phyloP scores from a whole-genome alignment of 169 alveolate genomes.

The Cryptosporidium bovis region DNA sequence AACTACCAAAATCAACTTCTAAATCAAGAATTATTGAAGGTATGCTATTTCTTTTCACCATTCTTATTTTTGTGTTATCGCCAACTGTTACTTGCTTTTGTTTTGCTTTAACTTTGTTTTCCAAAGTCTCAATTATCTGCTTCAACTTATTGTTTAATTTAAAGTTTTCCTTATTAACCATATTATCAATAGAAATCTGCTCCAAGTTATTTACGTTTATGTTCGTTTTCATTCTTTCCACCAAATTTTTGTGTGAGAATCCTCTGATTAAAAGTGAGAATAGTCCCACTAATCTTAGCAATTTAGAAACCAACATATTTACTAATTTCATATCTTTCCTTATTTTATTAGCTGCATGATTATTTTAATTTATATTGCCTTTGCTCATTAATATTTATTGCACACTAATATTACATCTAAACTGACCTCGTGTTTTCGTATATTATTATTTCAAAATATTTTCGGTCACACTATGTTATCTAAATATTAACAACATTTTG shows the following conservation, averaged over 20 bases:
- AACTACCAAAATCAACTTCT: constrained; percentile 51
- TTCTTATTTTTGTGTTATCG: constrained; percentile 3
- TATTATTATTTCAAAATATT: too few species aligned
- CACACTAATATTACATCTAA: too few species aligned
- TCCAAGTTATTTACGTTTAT: not conserved
- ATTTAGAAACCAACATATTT: not conserved
- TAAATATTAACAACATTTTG: too few species aligned
- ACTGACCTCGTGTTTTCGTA: too few species aligned
- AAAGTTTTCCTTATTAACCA: not conserved
- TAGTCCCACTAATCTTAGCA: not conserved
- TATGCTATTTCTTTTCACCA: not conserved
- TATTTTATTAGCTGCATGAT: too few species aligned
- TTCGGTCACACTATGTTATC: too few species aligned
- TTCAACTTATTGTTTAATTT: not conserved
- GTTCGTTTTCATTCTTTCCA: not conserved
- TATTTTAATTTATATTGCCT: too few species aligned
- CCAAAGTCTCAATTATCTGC: not conserved
- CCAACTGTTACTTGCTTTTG: not conserved
- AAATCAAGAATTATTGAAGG: not conserved
- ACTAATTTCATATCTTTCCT: not conserved
- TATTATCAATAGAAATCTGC: not conserved
- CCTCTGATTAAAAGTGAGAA: not conserved
- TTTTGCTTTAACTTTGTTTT: not conserved
- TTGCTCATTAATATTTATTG: too few species aligned
- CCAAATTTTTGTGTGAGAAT: not conserved